phyloP scores from a whole-genome alignment of 2,329 filamentous ascomycete species.

The Gaeumannomyces tritici region DNA sequence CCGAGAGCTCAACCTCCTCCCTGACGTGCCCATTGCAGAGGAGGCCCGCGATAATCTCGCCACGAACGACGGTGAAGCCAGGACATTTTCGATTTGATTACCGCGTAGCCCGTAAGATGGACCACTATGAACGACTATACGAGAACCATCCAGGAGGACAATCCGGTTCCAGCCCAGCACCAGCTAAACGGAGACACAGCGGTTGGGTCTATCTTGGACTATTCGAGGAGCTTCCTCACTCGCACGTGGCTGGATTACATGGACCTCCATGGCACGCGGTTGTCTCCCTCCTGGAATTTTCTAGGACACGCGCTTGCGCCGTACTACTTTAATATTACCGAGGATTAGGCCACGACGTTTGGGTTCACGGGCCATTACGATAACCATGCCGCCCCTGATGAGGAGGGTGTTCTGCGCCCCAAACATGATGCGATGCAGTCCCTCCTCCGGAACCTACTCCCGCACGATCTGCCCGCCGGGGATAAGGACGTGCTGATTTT shows the following conservation, averaged over 20 bases:
- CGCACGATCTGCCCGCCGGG: slow-evolving; percentile 21
- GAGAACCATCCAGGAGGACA: slow-evolving; percentile 10
- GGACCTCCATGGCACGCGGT: background rate
- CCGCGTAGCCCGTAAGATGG: slow-evolving; percentile 17
- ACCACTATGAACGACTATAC: slow-evolving; percentile 27
- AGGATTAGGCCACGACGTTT: slow-evolving; percentile 12
- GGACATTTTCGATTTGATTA: slow-evolving; percentile 18
- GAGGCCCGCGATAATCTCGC: slow-evolving; percentile 20
- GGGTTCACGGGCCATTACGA: no score
- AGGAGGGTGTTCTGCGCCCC: background rate
- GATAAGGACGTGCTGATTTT: slow-evolving; percentile 27
- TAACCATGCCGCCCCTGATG: background rate
- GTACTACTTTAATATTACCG: slow-evolving; percentile 19
- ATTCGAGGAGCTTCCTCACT: background rate
- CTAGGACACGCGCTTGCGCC: background rate
- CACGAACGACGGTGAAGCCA: slow-evolving; percentile 6
- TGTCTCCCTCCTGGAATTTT: background rate
- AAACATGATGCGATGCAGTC: background rate
- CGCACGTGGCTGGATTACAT: background rate
- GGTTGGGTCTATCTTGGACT: slow-evolving; percentile 11
- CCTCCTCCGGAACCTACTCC: slow-evolving; percentile 23
- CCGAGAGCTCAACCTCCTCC: slow-evolving; percentile 23
- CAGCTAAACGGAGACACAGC: slow-evolving; percentile 25
- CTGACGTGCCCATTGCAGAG: slow-evolving; percentile 25
- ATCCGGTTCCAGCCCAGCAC: slow-evolving; percentile 5